phyloP scores from a whole-genome alignment of 2,329 filamentous ascomycete genomes.

The Ramularia collo-cygni region DNA sequence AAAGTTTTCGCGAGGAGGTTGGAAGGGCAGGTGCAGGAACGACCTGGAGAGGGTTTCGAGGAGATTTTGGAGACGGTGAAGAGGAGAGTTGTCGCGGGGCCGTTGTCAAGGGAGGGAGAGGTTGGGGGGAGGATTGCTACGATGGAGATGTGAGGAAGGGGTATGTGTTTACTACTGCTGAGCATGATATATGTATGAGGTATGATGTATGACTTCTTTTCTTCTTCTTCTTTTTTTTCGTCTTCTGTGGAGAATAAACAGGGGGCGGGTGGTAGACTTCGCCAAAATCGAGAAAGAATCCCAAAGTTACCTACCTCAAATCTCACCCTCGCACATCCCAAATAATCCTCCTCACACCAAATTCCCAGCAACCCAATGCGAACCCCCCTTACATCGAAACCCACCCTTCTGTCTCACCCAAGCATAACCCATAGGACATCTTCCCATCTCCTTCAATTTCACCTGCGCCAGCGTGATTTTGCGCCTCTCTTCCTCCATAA shows the following conservation, averaged over 20 bases:
- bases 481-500: slow-evolving; percentile 27
- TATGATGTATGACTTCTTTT: no score
- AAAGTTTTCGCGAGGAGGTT: slow-evolving; percentile 43
- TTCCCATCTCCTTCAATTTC: slow-evolving; percentile 48
- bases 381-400: slow-evolving; percentile 57
- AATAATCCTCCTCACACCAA: no score
- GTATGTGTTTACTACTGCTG: no score
- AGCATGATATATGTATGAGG: no score
- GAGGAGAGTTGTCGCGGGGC: slow-evolving; percentile 37
- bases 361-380: no score
- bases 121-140: slow-evolving; percentile 42
- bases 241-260: no score
- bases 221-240: no score
- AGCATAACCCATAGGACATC: slow-evolving; percentile 49
- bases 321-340: no score
- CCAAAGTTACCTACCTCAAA: no score
- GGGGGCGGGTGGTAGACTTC: no score
- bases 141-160: slow-evolving; percentile 37
- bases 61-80: slow-evolving; percentile 37
- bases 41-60: slow-evolving; percentile 29
- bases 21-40: slow-evolving; percentile 29
- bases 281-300: no score
- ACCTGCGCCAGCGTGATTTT: slow-evolving; percentile 34
- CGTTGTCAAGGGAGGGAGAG: slow-evolving; percentile 35
- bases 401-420: slow-evolving; percentile 58